Evolutionary conservation across 805 yeast genomes (phyloP).

Genomic region (Barnettozyma populi): DNA sequence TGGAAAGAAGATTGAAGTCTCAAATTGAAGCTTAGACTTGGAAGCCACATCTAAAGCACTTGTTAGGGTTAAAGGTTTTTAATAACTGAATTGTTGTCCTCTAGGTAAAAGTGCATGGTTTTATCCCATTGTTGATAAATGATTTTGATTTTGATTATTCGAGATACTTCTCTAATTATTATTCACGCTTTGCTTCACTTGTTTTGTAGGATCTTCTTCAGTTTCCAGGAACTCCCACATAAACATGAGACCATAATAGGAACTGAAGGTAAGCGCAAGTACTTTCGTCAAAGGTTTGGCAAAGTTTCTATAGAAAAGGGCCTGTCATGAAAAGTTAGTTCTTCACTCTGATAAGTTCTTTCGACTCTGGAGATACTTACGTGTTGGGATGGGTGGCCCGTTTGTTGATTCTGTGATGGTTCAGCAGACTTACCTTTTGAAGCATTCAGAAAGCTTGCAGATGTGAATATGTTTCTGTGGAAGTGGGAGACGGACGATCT

Average conservation of each 20-base stretch:
- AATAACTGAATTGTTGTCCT: conserved; percentile 7
- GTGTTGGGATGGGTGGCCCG: conserved; percentile 11
- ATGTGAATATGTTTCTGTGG: not conserved
- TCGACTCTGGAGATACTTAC: conserved; percentile 11
- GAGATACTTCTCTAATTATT: no score
- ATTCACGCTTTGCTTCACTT: no score
- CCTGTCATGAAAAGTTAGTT: conserved; percentile 10
- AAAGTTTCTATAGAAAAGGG: conserved; percentile 40
- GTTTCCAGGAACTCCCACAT: conserved; percentile 40
- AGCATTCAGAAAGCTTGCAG: not conserved
- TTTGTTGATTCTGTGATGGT: not conserved
- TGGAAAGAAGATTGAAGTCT: conserved; percentile 51
- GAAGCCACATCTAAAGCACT: not conserved
- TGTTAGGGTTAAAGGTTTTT: not conserved
- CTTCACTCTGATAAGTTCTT: not conserved
- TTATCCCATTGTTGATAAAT: not conserved
- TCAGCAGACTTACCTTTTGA: not conserved
- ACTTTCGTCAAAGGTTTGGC: conserved; percentile 43
- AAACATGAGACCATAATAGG: conserved; percentile 41
- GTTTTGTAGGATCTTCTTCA: conserved; percentile 11
- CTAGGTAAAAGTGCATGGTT: not conserved
- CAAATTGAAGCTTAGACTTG: conserved; percentile 7
- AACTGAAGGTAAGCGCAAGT: conserved; percentile 37
- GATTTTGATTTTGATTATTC: not conserved
- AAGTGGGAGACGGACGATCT: not conserved